Percentiles rank a stretch among this genome's conserved stretches.
Conservation (phyloP, 257 asterid species). For the Salvia rosmarinus region DNA sequence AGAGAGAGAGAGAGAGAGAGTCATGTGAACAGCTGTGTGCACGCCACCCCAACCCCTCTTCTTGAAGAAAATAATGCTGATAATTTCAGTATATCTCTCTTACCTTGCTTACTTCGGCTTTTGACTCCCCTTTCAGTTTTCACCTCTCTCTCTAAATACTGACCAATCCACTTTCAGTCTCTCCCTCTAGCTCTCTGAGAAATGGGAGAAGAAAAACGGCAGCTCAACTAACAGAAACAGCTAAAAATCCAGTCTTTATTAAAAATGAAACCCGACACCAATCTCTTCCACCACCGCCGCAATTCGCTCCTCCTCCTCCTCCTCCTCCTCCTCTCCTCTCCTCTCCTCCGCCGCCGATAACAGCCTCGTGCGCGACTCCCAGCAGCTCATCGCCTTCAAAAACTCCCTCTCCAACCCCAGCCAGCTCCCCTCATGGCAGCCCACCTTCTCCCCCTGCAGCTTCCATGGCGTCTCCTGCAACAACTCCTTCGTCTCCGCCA, state of each 20-base stretch:
- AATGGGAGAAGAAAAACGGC: slow-evolving; percentile 59
- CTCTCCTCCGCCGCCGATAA: slow-evolving; percentile 26
- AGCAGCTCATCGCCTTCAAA: slow-evolving; percentile 72
- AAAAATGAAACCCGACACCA: slow-evolving; percentile 50
- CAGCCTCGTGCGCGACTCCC: slow-evolving; percentile 47
- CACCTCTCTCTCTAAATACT: slow-evolving; percentile 35
- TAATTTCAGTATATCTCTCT: slow-evolving; percentile 59
- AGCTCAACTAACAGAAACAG: slow-evolving; percentile 35
- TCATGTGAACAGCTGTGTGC: slow-evolving; percentile 86
- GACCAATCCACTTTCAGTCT: slow-evolving; percentile 16
- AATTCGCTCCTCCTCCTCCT: not conserved
- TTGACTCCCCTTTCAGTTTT: slow-evolving; percentile 43
- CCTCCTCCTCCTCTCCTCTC: not conserved
- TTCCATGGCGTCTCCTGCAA: slow-evolving; percentile 69
- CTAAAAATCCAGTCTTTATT: slow-evolving; percentile 26
- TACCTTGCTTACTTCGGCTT: too few species aligned
- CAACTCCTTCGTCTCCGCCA: slow-evolving; percentile 54
- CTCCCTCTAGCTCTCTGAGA: slow-evolving; percentile 32
- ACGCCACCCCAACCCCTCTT: too few species aligned
- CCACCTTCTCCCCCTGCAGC: slow-evolving; percentile 59
- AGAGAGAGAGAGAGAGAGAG: slow-evolving; percentile 49
- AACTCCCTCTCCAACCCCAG: slow-evolving; percentile 53
- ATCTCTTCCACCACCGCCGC: slow-evolving; percentile 19
- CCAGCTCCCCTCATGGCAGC: slow-evolving; percentile 60
- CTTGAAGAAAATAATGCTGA: slow-evolving; percentile 16